Percentiles rank a stretch among this genome's conserved stretches.
Evolutionary conservation across 441 rosid species (phyloP).

Genomic region (Pelargonium citronellum): DNA sequence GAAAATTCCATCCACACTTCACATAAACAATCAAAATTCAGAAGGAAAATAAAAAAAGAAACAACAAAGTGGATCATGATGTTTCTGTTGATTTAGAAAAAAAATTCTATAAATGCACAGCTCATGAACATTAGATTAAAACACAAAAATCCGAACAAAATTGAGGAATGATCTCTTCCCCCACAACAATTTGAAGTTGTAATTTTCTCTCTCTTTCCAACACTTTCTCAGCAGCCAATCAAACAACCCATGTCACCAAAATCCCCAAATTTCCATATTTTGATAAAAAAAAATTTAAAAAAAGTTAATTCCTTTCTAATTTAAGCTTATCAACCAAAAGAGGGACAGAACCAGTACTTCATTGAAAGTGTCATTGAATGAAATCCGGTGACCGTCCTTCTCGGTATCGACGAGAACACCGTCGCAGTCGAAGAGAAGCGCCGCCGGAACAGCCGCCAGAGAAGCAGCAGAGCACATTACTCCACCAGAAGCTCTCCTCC

Average conservation of each 20-base stretch:
- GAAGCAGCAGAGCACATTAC: conserved; percentile 43
- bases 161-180: not conserved
- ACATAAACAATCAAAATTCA: not conserved
- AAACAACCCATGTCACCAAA: not conserved
- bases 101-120: not conserved
- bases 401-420: conserved; percentile 96
- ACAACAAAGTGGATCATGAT: not conserved
- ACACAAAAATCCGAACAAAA: not conserved
- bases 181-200: not conserved
- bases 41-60: not conserved
- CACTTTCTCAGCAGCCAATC: not conserved
- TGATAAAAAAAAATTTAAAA: not conserved
- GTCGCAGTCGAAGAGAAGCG: conserved; percentile 86
- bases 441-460: conserved; percentile 53
- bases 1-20: not conserved
- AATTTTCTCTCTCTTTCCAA: not conserved
- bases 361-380: conserved; percentile 83
- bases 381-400: conserved; percentile 89
- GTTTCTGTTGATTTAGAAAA: not conserved
- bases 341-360: conserved; percentile 37
- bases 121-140: not conserved
- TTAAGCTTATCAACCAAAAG: not conserved
- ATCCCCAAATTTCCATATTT: not conserved
- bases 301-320: not conserved
- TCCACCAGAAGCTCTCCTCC: conserved; percentile 16